Evolutionary conservation across 148 eudicot species (phyloP).

Genomic region (Pharnaceum exiguum): DNA sequence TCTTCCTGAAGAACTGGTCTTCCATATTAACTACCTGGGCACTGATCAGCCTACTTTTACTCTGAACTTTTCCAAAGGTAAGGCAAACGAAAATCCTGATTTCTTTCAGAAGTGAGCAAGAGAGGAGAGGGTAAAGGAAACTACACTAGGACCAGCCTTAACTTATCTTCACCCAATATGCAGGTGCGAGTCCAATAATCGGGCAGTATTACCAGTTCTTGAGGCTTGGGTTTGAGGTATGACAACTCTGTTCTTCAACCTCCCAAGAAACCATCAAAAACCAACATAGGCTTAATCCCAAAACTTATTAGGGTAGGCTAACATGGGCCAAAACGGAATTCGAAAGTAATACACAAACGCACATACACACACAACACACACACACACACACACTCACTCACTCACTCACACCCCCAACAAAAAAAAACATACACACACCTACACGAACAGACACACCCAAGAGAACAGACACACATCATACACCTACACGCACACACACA

Average conservation of each 20-base stretch:
- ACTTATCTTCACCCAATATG: neutral
- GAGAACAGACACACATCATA: too few relatives aligned
- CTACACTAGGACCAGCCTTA: neutral
- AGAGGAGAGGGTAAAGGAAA: neutral
- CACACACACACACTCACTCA: too few relatives aligned
- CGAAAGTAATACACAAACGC: too few relatives aligned
- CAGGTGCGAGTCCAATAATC: conserved; percentile 48
- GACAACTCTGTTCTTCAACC: neutral
- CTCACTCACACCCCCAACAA: too few relatives aligned
- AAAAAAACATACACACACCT: too few relatives aligned
- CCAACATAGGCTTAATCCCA: neutral
- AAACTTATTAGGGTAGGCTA: too few relatives aligned
- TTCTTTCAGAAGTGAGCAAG: neutral
- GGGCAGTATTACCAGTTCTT: conserved; percentile 48
- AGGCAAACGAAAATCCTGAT: neutral
- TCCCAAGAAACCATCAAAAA: neutral
- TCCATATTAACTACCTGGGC: conserved; percentile 46
- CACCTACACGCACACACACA: too few relatives aligned
- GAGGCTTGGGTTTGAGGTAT: conserved; percentile 40
- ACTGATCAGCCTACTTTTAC: conserved; percentile 49
- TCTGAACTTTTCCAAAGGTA: conserved; percentile 55
- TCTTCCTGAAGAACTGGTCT: conserved; percentile 44
- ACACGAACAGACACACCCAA: too few relatives aligned
- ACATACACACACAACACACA: too few relatives aligned
- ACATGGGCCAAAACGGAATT: too few relatives aligned